phyloP scores from a whole-genome alignment of 2,329 filamentous ascomycete genomes.

The Arthrobotrys sinensis region DNA sequence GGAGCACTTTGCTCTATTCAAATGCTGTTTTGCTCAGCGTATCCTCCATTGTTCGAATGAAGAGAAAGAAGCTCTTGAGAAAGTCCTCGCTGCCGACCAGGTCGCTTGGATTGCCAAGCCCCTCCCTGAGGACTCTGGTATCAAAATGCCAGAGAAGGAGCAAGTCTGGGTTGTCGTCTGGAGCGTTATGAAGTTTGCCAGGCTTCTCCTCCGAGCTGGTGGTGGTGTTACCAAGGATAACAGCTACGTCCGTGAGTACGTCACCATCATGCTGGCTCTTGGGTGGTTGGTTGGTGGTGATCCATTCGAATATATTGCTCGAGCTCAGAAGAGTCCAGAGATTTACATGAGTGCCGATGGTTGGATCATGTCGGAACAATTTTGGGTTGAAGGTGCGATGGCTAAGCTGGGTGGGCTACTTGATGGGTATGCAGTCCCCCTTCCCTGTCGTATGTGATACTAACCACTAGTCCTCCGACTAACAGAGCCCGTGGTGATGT shows the following conservation, averaged over 20 bases:
- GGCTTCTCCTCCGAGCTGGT: neutral
- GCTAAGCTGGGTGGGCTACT: conserved; percentile 12
- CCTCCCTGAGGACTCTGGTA: neutral
- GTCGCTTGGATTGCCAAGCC: neutral
- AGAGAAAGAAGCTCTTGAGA: conserved; percentile 2
- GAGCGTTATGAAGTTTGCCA: conserved; percentile 10
- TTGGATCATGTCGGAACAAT: neutral
- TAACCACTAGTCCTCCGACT: neutral
- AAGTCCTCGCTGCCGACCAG: neutral
- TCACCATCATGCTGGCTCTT: neutral
- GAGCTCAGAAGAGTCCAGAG: conserved; percentile 6
- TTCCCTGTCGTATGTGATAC: neutral
- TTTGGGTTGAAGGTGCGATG: neutral
- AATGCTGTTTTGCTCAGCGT: neutral
- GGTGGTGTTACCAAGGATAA: neutral
- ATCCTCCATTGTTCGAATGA: neutral
- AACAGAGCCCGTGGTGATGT: neutral
- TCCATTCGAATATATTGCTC: neutral
- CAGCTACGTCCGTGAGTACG: neutral
- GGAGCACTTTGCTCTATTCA: conserved; percentile 19
- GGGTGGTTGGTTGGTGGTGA: neutral
- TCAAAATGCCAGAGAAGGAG: conserved; percentile 10
- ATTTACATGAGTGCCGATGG: conserved; percentile 3
- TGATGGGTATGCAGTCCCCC: conserved; percentile 2
- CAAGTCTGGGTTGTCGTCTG: conserved; percentile 20